These are phyloP conservation scores for Marvania coccoides DNA, from an alignment of 139 green algal species.

Conservation along the genomic window DNA sequence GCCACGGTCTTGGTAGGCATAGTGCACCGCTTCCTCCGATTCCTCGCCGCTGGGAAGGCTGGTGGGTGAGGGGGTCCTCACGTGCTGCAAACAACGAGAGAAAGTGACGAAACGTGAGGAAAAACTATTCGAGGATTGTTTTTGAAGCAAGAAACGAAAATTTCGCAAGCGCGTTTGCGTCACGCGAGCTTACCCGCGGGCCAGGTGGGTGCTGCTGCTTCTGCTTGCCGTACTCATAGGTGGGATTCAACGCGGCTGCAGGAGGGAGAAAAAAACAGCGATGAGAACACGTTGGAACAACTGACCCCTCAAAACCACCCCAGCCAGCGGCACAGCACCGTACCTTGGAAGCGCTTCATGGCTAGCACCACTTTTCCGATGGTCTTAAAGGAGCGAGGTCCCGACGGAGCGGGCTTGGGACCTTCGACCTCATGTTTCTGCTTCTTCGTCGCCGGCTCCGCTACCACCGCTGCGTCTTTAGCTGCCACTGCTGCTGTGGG, in stretches of 20 bases:
- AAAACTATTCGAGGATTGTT: too few relatives aligned
- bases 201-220: background rate
- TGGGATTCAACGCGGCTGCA: slow-evolving; percentile 47
- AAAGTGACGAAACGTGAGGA: too few relatives aligned
- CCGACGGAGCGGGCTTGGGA: too few relatives aligned
- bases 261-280: background rate
- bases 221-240: slow-evolving; percentile 44
- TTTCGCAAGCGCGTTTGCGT: too few relatives aligned
- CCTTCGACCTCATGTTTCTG: background rate
- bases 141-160: too few relatives aligned
- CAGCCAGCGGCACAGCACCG: background rate
- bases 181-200: too few relatives aligned
- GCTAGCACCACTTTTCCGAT: slow-evolving; percentile 37
- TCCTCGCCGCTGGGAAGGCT: too few relatives aligned
- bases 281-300: background rate
- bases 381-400: slow-evolving; percentile 28
- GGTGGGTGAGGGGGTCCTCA: too few relatives aligned
- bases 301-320: background rate
- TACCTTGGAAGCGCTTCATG: slow-evolving; percentile 49
- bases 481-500: background rate
- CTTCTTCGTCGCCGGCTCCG: background rate
- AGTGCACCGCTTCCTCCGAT: too few relatives aligned
- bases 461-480: background rate
- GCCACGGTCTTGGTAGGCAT: too few relatives aligned
- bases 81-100: too few relatives aligned